Base-by-base conservation (phyloP, 2,329 filamentous ascomycete species). In the Trichoderma hamatum region DNA sequence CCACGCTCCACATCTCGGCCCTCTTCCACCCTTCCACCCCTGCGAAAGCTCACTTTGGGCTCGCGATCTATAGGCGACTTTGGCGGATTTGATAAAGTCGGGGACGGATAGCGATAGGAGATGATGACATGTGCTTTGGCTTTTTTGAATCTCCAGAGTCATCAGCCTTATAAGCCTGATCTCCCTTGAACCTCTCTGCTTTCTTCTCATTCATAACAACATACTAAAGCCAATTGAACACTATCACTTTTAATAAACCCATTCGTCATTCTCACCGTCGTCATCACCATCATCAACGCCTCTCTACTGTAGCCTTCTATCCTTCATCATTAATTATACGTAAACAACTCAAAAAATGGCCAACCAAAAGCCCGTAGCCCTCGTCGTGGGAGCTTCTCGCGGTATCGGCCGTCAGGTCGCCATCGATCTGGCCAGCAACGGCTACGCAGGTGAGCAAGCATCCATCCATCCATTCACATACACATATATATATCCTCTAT, bases 401-500 rank as follows among this genome's bases (percentile, higher is more conserved):
- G 93, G 93, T 46, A 95, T 96, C 72, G 93, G 93, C 56, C 84
- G 92, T 51, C 92, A 96, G 77, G 84, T 96, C 49, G 92, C 93
- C 68, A 85, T 96, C 74, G 91, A 93, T 76, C 83, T 96, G 3
- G 90, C 92, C 9, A 87, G 82, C 73, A 85, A 89, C 72, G 89
- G 88, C 46, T 95, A 94, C 76, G 82, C 85, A 66, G 90, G 92
- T 92, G 80, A 58, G 75, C 30, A 5, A 58, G 75, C 30, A 10
- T 30, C 7, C 46, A n/a, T 9, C 14, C 58, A n/a, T 10, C n/a
- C 26, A 21, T 26, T 36, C 34, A 28, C 14, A 14, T 28, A 2
- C n/a, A n/a, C n/a, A n/a, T n/a, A n/a, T n/a, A n/a, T n/a, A n/a
- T 49, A 4, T 49, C 14, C n/a, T 49, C 13, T 52, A 16, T 5